Percentiles rank a stretch among this genome's conserved stretches.
Conservation (phyloP, 2,329 filamentous ascomycete genomes). For the Aspergillus sp. region DNA sequence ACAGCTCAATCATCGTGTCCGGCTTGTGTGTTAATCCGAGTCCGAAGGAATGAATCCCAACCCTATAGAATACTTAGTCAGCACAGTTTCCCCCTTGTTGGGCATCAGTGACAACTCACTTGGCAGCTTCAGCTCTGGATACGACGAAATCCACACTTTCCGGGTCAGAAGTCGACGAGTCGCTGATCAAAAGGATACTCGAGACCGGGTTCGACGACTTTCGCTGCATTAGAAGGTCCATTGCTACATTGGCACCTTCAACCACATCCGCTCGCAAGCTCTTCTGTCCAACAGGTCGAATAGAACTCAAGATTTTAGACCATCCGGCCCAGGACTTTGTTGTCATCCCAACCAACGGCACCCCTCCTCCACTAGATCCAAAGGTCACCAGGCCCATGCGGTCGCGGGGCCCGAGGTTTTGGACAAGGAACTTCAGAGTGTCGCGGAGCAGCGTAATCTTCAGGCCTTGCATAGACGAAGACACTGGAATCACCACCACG, state of each 20-base stretch:
- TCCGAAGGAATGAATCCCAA: constrained; percentile 94
- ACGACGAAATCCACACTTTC: constrained; percentile 98
- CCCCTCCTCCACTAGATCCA: constrained; percentile 87
- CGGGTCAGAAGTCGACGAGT: constrained; percentile 89
- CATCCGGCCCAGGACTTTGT: constrained; percentile 92
- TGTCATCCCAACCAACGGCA: constrained; percentile 97
- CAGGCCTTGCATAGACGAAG: constrained; percentile 98
- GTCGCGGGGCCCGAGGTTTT: constrained; percentile 85
- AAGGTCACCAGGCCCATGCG: constrained; percentile 98
- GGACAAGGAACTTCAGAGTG: constrained; percentile 86
- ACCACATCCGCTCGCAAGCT: constrained; percentile 95
- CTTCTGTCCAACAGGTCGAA: constrained; percentile 93
- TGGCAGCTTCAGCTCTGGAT: constrained; percentile 92
- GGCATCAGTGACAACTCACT: constrained; percentile 57
- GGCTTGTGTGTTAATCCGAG: constrained; percentile 96
- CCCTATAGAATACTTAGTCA: constrained; percentile 55
- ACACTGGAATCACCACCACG: constrained; percentile 94
- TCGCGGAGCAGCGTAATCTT: constrained; percentile 95
- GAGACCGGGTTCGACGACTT: constrained; percentile 95
- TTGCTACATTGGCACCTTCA: constrained; percentile 94
- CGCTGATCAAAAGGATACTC: constrained; percentile 94
- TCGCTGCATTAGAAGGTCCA: constrained; percentile 97
- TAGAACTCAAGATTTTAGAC: constrained; percentile 80
- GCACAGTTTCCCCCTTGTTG: constrained; percentile 9
- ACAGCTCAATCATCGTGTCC: constrained; percentile 97